Evolutionary conservation across 2,329 filamentous ascomycete genomes (phyloP).

Genomic region (Talaromyces sp.): DNA sequence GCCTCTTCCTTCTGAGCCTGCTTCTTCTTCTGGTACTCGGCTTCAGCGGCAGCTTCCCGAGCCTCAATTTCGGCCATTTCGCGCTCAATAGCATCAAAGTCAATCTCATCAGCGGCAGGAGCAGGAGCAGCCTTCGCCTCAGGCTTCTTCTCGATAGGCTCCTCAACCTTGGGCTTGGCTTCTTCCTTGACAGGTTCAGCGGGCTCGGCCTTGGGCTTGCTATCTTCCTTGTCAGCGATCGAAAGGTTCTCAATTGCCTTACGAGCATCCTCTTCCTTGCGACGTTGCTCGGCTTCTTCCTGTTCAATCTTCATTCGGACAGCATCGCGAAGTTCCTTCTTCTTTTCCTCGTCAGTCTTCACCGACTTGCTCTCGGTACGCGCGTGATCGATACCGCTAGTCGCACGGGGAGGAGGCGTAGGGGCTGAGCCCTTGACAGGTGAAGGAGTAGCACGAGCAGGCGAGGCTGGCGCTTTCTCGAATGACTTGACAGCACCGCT

Average conservation of each 20-base stretch:
- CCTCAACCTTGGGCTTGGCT: slow-evolving; percentile 22
- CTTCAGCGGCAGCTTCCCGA: slow-evolving; percentile 45
- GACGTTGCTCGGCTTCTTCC: slow-evolving; percentile 52
- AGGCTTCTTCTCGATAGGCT: slow-evolving; percentile 23
- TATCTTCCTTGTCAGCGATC: slow-evolving; percentile 31
- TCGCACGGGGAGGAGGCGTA: slow-evolving; percentile 71
- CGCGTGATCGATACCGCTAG: slow-evolving; percentile 54
- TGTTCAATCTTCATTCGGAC: slow-evolving; percentile 54
- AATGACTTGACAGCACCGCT: slow-evolving; percentile 73
- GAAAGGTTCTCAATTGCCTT: slow-evolving; percentile 32
- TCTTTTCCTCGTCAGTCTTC: slow-evolving; percentile 78
- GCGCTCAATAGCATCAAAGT: slow-evolving; percentile 46
- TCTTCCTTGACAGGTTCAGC: slow-evolving; percentile 19
- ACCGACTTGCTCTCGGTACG: slow-evolving; percentile 67
- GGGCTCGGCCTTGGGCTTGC: slow-evolving; percentile 21
- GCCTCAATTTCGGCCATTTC: slow-evolving; percentile 48
- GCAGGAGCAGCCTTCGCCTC: slow-evolving; percentile 26
- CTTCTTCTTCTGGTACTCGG: slow-evolving; percentile 65
- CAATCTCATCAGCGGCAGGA: slow-evolving; percentile 40
- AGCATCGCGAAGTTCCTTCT: slow-evolving; percentile 65
- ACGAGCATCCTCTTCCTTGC: slow-evolving; percentile 47
- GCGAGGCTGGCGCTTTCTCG: slow-evolving; percentile 63
- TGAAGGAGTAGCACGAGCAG: slow-evolving; percentile 54
- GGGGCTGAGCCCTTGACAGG: slow-evolving; percentile 63
- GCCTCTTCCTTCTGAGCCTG: slow-evolving; percentile 65